phyloP scores from a whole-genome alignment of 164 flowering plant genomes.

The Berberis thunbergii region DNA sequence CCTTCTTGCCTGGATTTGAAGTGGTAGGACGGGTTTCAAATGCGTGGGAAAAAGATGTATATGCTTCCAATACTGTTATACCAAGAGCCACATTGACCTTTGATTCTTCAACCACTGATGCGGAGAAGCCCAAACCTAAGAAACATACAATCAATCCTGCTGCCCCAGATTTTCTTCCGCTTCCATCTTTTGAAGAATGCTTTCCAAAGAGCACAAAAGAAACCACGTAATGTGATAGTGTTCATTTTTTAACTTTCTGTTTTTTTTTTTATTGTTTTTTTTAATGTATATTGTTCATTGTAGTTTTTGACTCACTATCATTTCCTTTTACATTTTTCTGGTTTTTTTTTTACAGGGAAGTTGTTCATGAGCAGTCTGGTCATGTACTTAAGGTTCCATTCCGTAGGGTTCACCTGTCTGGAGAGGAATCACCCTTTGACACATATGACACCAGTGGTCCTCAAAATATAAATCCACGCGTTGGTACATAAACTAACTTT shows the following conservation, averaged over 20 bases:
- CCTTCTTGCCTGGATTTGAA: slow-evolving; percentile 55
- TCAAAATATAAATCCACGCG: slow-evolving; percentile 62
- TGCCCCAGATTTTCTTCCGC: slow-evolving; percentile 84
- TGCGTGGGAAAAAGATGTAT: slow-evolving; percentile 27
- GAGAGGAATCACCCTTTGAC: slow-evolving; percentile 77
- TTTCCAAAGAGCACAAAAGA: slow-evolving; percentile 95
- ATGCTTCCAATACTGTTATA: slow-evolving; percentile 12
- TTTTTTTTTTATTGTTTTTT: neutral
- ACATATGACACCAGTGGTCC: slow-evolving; percentile 98
- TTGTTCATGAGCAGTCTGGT: slow-evolving; percentile 81
- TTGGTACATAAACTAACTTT: slow-evolving; percentile 37
- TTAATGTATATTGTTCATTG: neutral
- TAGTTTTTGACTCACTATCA: neutral
- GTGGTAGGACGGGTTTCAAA: slow-evolving; percentile 30
- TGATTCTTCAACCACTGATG: slow-evolving; percentile 43
- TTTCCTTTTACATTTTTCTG: neutral
- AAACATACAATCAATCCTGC: slow-evolving; percentile 80
- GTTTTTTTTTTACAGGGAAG: slow-evolving; percentile 52
- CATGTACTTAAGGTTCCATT: slow-evolving; percentile 86
- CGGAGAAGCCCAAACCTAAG: slow-evolving; percentile 42
- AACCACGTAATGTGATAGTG: slow-evolving; percentile 26
- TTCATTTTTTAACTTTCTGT: too few species aligned
- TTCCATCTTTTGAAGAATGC: slow-evolving; percentile 85
- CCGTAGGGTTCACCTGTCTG: slow-evolving; percentile 75
- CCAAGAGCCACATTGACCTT: slow-evolving; percentile 75